Base-by-base conservation (phyloP, 1,284 basidiomycete species). In the Athelia psychrophila region DNA sequence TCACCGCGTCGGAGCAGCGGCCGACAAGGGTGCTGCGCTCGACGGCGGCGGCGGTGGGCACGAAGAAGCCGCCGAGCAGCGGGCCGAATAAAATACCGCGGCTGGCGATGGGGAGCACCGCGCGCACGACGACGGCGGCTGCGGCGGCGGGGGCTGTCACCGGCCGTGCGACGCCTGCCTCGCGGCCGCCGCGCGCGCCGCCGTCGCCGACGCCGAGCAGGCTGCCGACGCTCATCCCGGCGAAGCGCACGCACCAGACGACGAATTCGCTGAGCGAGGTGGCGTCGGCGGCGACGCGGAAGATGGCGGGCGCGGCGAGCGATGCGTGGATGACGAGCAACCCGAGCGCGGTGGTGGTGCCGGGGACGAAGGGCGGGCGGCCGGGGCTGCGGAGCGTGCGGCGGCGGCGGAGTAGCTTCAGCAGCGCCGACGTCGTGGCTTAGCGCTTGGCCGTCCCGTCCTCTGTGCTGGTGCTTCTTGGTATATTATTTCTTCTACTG, bases 331-430 rank as follows among this genome's bases (percentile, higher is more conserved):
- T 88, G 75, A 84, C 79, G 54, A 84, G 80, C 30, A 84, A 85
- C 60, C 76, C 80, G 1, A 70, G 80, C n/a, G 79, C 81, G 3
- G 81, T 88, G 20, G 85, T 88, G 20, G 79, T 82, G 15, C 81
- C 86, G 19, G 80, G 77, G 16, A 78, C 80, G 23, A 89, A 88
- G 67, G 75, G 81, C 2, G 84, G 81, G 57, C 77, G 89, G 45
- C 88, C 90, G 15, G 81, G 83, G 2, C 67, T 90, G 57, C 75
- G 87, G 51, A 84, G 75, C 50, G 78, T 89, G 32, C 77, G 89
- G 58, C 75, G 88, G 55, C 73, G 90, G 62, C 74, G 90, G 53
- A 91, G 90, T 62, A 91, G 90, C 60, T 92, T 92, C 67, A 90
- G 89, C 64, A 75, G 84, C 52, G 87, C 87, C 9, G 87, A 93